Evolutionary conservation across 371 early-diverging fungal genomes (phyloP).

Genomic region (Blastocladiella emersonii): DNA sequence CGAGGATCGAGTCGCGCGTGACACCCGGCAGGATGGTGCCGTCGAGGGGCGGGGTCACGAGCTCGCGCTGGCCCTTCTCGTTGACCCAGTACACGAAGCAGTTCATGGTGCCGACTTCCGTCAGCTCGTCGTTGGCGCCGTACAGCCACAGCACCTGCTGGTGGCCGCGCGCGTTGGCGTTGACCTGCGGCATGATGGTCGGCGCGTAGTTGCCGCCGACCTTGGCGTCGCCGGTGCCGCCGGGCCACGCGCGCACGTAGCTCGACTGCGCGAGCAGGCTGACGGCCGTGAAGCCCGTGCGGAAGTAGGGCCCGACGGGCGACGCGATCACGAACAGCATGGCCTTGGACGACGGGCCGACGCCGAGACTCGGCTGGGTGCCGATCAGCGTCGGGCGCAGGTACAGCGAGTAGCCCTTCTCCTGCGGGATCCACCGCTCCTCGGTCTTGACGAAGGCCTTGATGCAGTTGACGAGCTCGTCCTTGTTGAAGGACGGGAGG

Average conservation of each 20-base stretch:
- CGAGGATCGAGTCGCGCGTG: constrained; percentile 86
- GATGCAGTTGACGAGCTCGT: constrained; percentile 69
- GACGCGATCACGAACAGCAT: constrained; percentile 78
- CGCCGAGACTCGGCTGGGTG: constrained; percentile 49
- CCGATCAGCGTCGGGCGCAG: constrained; percentile 91
- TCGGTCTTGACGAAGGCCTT: constrained; percentile 71
- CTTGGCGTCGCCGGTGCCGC: constrained; percentile 88
- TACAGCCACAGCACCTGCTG: constrained; percentile 93
- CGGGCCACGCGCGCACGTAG: constrained; percentile 90
- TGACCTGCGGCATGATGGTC: constrained; percentile 72
- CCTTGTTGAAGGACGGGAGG: constrained; percentile 70
- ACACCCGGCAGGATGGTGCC: constrained; percentile 95
- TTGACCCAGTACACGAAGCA: constrained; percentile 75
- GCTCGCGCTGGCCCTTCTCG: constrained; percentile 57
- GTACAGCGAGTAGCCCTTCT: constrained; percentile 87
- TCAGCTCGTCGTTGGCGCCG: constrained; percentile 67
- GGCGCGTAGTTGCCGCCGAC: constrained; percentile 77
- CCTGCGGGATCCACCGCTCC: constrained; percentile 72
- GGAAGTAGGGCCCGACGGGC: constrained; percentile 96
- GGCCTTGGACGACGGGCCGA: constrained; percentile 53
- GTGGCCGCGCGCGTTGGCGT: constrained; percentile 69
- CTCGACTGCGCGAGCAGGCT: constrained; percentile 67
- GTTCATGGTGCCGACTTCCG: constrained; percentile 96
- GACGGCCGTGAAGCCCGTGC: constrained; percentile 80
- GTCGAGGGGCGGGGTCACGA: constrained; percentile 85